A percentile compares a stretch with the other conserved stretches of the same genome.
Conservation (phyloP, 495 filamentous ascomycete species). For the Schizothecium vesticola region DNA sequence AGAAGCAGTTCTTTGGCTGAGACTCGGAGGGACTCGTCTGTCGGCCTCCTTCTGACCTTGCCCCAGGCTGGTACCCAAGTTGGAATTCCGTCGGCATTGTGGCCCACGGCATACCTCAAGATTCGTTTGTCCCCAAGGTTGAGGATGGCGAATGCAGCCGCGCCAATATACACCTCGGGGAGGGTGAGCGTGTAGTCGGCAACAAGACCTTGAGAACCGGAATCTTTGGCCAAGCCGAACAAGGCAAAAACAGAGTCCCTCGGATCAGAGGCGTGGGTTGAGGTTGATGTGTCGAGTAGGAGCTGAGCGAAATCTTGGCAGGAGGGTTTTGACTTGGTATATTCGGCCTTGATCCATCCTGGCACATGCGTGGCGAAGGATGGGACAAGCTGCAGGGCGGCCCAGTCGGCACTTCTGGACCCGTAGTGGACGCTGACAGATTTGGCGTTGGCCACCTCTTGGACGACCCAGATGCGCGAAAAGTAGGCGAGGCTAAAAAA, state of each 20-base stretch:
- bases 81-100: not conserved
- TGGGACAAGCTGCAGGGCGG: not conserved
- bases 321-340: not conserved
- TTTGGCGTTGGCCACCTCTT: slow-evolving; percentile 4
- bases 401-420: not conserved
- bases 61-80: not conserved
- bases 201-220: not conserved
- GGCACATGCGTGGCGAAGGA: not conserved
- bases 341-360: not conserved
- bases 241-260: not conserved
- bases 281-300: not conserved
- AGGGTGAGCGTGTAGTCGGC: not conserved
- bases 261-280: not conserved
- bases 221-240: not conserved
- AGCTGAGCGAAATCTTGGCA: not conserved
- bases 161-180: not conserved
- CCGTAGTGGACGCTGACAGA: not conserved
- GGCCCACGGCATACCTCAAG: not conserved
- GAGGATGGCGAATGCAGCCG: not conserved
- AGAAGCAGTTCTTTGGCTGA: not conserved
- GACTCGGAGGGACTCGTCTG: not conserved
- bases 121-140: not conserved
- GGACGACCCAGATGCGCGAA: not conserved
- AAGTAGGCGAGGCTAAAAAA: not conserved
- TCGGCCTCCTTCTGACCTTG: not conserved